phyloP scores from a whole-genome alignment of 495 filamentous ascomycete species.

The Baudoinia panamericana region DNA sequence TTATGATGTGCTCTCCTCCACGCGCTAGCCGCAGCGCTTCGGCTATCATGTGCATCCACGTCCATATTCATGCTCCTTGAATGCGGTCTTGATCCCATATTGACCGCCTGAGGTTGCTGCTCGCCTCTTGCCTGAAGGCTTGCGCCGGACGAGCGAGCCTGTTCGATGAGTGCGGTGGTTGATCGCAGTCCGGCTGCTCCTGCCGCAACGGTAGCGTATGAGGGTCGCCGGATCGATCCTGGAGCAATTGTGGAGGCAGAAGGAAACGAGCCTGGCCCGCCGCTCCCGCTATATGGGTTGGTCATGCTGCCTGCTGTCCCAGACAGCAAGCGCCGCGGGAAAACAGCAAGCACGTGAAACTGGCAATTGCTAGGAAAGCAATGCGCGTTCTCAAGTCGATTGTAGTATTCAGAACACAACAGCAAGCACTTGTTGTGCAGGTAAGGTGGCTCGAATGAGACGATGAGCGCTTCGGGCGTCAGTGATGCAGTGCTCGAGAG shows the following conservation, averaged over 20 bases:
- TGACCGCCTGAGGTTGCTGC: slow-evolving; percentile 10
- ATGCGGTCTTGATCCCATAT: slow-evolving; percentile 26
- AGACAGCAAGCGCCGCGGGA: too few relatives aligned
- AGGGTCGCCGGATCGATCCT: slow-evolving; percentile 30
- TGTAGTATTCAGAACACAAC: too few relatives aligned
- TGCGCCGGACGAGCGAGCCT: not conserved
- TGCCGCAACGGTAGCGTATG: slow-evolving; percentile 63
- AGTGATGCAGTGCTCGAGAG: too few relatives aligned
- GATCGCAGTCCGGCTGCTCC: slow-evolving; percentile 3
- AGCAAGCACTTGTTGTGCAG: too few relatives aligned
- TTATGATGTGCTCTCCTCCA: slow-evolving; percentile 20
- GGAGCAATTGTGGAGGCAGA: not conserved
- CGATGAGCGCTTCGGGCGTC: too few relatives aligned
- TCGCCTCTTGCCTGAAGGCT: not conserved
- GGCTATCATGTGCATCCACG: slow-evolving; percentile 26
- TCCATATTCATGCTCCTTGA: slow-evolving; percentile 24
- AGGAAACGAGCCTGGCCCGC: slow-evolving; percentile 7
- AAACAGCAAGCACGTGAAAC: too few relatives aligned
- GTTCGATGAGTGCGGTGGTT: not conserved
- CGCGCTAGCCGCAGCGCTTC: not conserved
- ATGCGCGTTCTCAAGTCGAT: too few relatives aligned
- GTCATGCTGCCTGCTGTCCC: slow-evolving; percentile 5
- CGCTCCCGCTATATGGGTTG: slow-evolving; percentile 5
- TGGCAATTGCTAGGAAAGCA: too few relatives aligned
- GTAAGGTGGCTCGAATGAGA: too few relatives aligned